Percentiles rank a stretch among this genome's conserved stretches.
Conservation (phyloP, 169 alveolate genomes). For the Besnoitia besnoiti region DNA sequence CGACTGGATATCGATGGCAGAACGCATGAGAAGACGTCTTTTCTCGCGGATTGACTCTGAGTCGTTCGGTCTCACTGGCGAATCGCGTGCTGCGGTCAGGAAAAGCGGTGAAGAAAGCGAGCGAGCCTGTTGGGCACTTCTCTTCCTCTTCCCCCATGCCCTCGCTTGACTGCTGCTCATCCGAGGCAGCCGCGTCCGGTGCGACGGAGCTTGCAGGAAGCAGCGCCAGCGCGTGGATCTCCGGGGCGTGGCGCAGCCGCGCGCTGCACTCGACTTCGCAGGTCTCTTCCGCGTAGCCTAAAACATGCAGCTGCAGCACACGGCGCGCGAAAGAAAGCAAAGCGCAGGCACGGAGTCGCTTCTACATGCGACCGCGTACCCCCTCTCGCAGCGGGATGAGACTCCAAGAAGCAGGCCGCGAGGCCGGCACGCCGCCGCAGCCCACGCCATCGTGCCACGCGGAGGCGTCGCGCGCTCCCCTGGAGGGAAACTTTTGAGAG, state of each 20-base stretch:
- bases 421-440: too few relatives aligned
- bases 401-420: too few relatives aligned
- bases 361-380: too few relatives aligned
- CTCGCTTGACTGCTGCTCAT: background rate
- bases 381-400: too few relatives aligned
- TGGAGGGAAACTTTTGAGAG: too few relatives aligned
- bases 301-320: background rate
- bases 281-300: constrained; percentile 5
- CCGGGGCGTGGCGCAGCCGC: constrained; percentile 7
- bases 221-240: constrained; percentile 20
- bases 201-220: background rate
- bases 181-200: background rate
- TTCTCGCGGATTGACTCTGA: background rate
- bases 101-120: constrained; percentile 12
- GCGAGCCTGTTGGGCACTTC: background rate
- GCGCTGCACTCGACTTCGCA: constrained; percentile 27
- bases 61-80: background rate
- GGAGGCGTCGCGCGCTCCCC: too few relatives aligned
- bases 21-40: too few relatives aligned
- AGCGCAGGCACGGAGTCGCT: too few relatives aligned
- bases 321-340: background rate
- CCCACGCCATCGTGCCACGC: too few relatives aligned
- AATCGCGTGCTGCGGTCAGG: background rate
- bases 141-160: background rate
- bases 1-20: background rate